These are phyloP conservation scores for Aspergillus thermomutatus DNA, from an alignment of 2,329 filamentous ascomycete species.

Conservation along the genomic window DNA sequence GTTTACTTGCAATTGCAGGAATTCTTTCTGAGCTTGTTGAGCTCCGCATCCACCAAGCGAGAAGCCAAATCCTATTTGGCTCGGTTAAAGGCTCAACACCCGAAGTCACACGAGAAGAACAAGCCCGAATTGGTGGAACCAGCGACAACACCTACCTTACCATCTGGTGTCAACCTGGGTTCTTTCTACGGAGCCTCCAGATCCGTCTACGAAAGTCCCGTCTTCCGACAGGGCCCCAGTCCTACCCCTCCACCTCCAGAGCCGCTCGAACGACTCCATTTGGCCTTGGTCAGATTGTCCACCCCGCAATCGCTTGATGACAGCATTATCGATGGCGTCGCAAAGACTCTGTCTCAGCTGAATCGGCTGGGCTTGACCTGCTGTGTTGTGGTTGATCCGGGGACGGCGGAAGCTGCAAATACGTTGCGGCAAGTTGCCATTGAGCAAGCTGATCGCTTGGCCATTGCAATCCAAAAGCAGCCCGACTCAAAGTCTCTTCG, in stretches of 20 bases:
- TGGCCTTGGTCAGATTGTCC: constrained; percentile 82
- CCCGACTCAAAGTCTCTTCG: constrained; percentile 66
- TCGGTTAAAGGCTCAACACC: constrained; percentile 63
- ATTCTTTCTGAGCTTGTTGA: constrained; percentile 80
- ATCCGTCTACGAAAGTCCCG: constrained; percentile 57
- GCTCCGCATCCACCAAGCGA: constrained; percentile 84
- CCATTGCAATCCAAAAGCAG: constrained; percentile 69
- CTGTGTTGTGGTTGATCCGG: constrained; percentile 74
- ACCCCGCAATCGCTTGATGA: constrained; percentile 69
- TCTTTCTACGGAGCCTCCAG: constrained; percentile 57
- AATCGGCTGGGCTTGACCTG: constrained; percentile 76
- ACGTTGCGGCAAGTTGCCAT: constrained; percentile 47
- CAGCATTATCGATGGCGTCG: constrained; percentile 68
- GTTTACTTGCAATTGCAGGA: constrained; percentile 52
- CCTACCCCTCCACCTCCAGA: constrained; percentile 38
- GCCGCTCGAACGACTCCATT: constrained; percentile 57
- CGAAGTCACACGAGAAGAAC: constrained; percentile 32
- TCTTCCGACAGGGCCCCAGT: constrained; percentile 55
- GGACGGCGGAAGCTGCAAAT: constrained; percentile 43
- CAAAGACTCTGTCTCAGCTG: constrained; percentile 79
- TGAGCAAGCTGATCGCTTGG: constrained; percentile 69
- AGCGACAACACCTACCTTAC: constrained; percentile 12
- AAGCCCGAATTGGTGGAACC: constrained; percentile 22
- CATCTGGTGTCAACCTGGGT: constrained; percentile 58
- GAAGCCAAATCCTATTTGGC: constrained; percentile 90